Evolutionary conservation across 1,139 yeast species (phyloP), one percentile per base, ranked within the genome.

Genomic region (Petasospora fabianii): DNA sequence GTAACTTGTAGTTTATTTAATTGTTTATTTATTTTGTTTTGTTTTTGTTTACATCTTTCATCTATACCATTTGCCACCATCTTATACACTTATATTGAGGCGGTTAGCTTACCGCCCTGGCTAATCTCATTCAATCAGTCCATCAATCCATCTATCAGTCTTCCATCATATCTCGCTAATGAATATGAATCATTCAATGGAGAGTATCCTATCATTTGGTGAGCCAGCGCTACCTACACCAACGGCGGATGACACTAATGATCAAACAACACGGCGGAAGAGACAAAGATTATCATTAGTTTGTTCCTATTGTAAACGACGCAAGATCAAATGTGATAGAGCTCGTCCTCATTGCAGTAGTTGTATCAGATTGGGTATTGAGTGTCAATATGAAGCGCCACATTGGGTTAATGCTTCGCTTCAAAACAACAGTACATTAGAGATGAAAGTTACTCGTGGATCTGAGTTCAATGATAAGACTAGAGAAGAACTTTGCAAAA

Each of bases 271-370:
- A 15, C 14, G 16, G 30, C 29, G 38, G 12, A 45, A 38, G 27
- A 37, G 52, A 26, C 51, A 48, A 26, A 37, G 54, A 11, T 22
- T 46, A 6, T 44, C 54, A 1, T 35, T 46, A 8, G 50, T 45
- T 10, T 50, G 54, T 18, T 17, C 27, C 4, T 42, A 47, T 22
- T 48, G 54, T 40, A 45, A 44, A 16, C 38, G 40, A 17, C 34
- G 52, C 5, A 49, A 49, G 42, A 42, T 46, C 36, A 44, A 43
- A 31, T 50, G 54, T 36, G 47, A 48, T 22, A 48, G 39, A 27
- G 30, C 5, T 7, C 35, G 42, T 12, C 53, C 53, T 2, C n/a
- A 26, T 3, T 49, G 53, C 24, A 24, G 42, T 3, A 31, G 36
- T 8, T 49, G 53, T 30, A 12, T 20, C 6, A 36, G 32, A 18